Evolutionary conservation across 768 basidiomycete genomes (phyloP), one percentile per base, ranked within the genome.

Genomic region (Termitomyces sp.): DNA sequence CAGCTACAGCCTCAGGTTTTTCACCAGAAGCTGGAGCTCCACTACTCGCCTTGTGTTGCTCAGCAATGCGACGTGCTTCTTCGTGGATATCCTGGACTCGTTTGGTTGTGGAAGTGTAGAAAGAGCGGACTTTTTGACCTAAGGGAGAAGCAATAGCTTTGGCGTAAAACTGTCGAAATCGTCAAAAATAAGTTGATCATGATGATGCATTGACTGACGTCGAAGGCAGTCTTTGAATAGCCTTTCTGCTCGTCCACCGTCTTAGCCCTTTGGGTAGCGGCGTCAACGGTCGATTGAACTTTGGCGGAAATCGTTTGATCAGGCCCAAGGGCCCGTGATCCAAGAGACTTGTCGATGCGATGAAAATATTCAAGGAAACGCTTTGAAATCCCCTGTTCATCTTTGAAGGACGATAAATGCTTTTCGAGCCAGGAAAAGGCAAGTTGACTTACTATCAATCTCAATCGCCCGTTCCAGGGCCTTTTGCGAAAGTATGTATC

Each of bases 11-110:
- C 34, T 48, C 34, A 7, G 54, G 32, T 21, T 45, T 43, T 16
- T 52, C 61, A 10, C 34, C 34, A 23, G 58, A 21, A 11, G 31
- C 19, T 4, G 37, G 19, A 11, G 44, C 47, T 37, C 46, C 52
- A 44, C 50, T 29, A 17, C 40, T 38, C 2, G 69, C 56, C 65
- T 89, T 86, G 62, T 89, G 81, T 54, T 76, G 70, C 27, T 79
- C 80, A 27, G 86, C 84, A 65, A 98, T 92, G 31, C 95, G 84
- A 58, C 79, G 76, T 2, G 95, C 95, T 72, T 98, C 95, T 66
- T 95, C 92, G 67, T 97, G 95, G 47, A 98, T 95, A 67, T 98
- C 95, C 19, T 81, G 65, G 27, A 92, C 86, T 71, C 95, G 91
- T 75, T 97, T 98, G 19, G 86, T 79, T 8, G 93, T 95, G 43